Evolutionary conservation across 768 basidiomycete genomes (phyloP).

Genomic region (Serendipita indica): DNA sequence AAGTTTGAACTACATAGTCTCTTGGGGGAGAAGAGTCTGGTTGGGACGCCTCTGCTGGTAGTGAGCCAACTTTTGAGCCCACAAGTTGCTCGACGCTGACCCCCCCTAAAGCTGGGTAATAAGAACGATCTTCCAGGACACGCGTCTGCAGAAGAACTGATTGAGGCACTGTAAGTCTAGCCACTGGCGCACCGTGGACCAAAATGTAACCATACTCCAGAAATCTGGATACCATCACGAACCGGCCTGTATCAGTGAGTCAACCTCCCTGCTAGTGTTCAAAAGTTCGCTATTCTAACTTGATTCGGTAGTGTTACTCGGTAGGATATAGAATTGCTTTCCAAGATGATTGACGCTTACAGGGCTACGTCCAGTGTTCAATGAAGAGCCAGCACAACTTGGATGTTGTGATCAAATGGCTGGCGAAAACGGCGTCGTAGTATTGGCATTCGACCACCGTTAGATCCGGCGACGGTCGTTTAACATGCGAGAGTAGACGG

Average conservation of each 20-base stretch:
- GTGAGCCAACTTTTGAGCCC: slow-evolving; percentile 30
- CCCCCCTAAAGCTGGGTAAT: slow-evolving; percentile 57
- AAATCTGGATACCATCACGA: slow-evolving; percentile 64
- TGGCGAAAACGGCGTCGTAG: background rate
- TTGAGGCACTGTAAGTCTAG: slow-evolving; percentile 48
- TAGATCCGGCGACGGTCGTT: too few species aligned
- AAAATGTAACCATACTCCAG: slow-evolving; percentile 22
- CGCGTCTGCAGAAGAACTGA: slow-evolving; percentile 68
- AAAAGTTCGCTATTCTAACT: slow-evolving; percentile 1
- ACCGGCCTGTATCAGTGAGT: slow-evolving; percentile 75
- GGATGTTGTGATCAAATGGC: slow-evolving; percentile 28
- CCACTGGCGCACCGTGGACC: slow-evolving; percentile 3
- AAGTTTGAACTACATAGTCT: slow-evolving; percentile 75
- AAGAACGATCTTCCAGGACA: slow-evolving; percentile 79
- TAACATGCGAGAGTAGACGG: too few species aligned
- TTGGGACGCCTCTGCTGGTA: slow-evolving; percentile 67
- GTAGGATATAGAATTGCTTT: slow-evolving; percentile 27
- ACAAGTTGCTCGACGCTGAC: background rate
- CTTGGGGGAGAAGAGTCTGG: slow-evolving; percentile 46
- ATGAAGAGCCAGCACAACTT: slow-evolving; percentile 94
- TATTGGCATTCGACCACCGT: too few species aligned
- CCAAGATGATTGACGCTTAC: background rate
- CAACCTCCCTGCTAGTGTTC: background rate
- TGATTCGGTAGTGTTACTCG: slow-evolving; percentile 59
- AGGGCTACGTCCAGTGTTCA: too few species aligned